phyloP scores from a whole-genome alignment of 441 rosid genomes.

The Flueggea neowawraea region DNA sequence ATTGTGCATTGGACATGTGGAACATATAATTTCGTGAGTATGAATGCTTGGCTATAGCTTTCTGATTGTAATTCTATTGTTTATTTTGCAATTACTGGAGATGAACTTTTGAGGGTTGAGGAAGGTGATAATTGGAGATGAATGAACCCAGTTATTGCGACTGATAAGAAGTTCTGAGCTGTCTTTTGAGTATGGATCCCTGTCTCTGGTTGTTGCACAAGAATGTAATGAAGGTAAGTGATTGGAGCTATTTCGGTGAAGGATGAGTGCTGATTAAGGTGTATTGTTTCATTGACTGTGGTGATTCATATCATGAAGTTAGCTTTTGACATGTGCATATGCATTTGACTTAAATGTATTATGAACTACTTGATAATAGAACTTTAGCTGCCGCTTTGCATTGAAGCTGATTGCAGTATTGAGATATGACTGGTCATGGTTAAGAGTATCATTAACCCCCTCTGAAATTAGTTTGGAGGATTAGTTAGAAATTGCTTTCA shows the following conservation, averaged over 20 bases:
- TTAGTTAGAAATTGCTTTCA: background rate
- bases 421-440: too few species aligned
- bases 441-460: background rate
- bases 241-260: slow-evolving; percentile 13
- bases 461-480: background rate
- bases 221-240: slow-evolving; percentile 4
- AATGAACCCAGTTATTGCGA: too few species aligned
- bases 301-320: slow-evolving; percentile 11
- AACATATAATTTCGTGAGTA: background rate
- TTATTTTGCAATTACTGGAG: too few species aligned
- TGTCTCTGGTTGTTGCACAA: background rate
- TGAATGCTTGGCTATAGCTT: too few species aligned
- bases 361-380: background rate
- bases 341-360: background rate
- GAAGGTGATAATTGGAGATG: too few species aligned
- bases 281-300: background rate
- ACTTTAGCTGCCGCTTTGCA: slow-evolving; percentile 5
- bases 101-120: too few species aligned
- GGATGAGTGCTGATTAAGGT: slow-evolving; percentile 1
- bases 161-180: background rate
- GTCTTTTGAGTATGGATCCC: background rate
- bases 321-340: slow-evolving; percentile 7
- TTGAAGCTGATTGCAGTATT: background rate
- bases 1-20: background rate
- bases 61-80: too few species aligned